Conservation (phyloP, 768 basidiomycete species). For the Amanita subjunquillea region DNA sequence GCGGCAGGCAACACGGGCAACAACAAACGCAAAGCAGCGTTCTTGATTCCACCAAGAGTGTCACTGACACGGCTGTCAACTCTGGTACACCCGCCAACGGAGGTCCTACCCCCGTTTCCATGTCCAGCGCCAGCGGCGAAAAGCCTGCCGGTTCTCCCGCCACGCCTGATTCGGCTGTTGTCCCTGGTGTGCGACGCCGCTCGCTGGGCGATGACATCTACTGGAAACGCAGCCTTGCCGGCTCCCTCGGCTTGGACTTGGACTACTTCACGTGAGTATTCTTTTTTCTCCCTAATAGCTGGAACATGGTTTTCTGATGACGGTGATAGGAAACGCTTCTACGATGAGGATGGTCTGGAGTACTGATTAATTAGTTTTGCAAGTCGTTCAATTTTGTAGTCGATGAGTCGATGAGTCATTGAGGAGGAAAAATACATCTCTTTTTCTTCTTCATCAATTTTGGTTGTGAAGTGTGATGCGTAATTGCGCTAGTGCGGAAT, state of each 20-base stretch:
- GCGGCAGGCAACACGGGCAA: too few species aligned
- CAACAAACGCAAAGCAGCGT: too few species aligned
- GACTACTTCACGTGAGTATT: not conserved
- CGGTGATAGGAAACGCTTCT: not conserved
- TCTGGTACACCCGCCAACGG: too few species aligned
- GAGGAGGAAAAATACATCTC: not conserved
- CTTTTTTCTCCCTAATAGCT: too few species aligned
- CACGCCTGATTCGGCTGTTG: not conserved
- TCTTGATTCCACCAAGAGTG: too few species aligned
- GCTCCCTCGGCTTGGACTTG: conserved; percentile 1
- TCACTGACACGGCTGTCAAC: too few species aligned
- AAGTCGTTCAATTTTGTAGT: too few species aligned
- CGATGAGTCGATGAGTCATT: not conserved
- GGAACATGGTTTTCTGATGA: not conserved
- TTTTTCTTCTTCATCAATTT: not conserved
- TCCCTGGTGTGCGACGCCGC: too few species aligned
- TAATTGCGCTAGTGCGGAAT: too few species aligned
- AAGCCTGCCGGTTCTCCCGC: not conserved
- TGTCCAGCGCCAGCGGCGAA: too few species aligned
- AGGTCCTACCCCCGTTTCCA: too few species aligned
- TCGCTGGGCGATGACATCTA: not conserved
- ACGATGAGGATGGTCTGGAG: not conserved
- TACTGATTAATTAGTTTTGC: not conserved
- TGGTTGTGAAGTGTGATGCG: not conserved
- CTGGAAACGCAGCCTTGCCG: not conserved